Evolutionary conservation across 768 basidiomycete species (phyloP).

Genomic region (Calvatia gigantea): DNA sequence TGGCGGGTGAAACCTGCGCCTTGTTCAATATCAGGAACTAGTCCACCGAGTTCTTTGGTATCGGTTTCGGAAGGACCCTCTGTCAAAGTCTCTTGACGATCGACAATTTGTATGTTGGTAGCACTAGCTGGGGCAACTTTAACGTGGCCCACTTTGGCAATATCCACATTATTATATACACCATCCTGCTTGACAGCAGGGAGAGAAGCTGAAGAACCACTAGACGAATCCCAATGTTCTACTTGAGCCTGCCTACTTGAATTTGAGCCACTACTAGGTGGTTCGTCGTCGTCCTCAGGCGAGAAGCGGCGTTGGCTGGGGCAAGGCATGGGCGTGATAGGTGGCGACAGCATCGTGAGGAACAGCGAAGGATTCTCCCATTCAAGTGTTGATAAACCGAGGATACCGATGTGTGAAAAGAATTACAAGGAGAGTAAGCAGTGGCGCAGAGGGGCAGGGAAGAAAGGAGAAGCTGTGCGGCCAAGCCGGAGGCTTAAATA

Average conservation of each 20-base stretch:
- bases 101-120: constrained; percentile 5
- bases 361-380: constrained; percentile 32
- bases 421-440: not conserved
- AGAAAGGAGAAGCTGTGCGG: constrained; percentile 17
- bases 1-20: not conserved
- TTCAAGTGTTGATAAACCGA: constrained; percentile 23
- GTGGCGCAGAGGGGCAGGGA: not conserved
- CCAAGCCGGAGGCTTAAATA: constrained; percentile 18
- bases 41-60: not conserved
- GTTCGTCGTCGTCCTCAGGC: constrained; percentile 41
- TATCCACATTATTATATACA: constrained; percentile 11
- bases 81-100: constrained; percentile 17
- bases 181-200: constrained; percentile 4
- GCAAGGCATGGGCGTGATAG: constrained; percentile 20
- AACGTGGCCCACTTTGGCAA: constrained; percentile 6
- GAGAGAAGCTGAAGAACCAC: not conserved
- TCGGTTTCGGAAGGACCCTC: not conserved
- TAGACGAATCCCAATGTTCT: not conserved
- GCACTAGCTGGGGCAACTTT: constrained; percentile 12
- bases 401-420: constrained; percentile 8
- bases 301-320: constrained; percentile 29
- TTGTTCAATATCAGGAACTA: constrained; percentile 3
- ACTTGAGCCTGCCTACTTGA: constrained; percentile 30
- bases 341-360: constrained; percentile 24
- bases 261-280: constrained; percentile 37